Evolutionary conservation across 2,329 filamentous ascomycete species (phyloP), one percentile per base, ranked within the genome.

Genomic region (Sphaceloma murrayae): DNA sequence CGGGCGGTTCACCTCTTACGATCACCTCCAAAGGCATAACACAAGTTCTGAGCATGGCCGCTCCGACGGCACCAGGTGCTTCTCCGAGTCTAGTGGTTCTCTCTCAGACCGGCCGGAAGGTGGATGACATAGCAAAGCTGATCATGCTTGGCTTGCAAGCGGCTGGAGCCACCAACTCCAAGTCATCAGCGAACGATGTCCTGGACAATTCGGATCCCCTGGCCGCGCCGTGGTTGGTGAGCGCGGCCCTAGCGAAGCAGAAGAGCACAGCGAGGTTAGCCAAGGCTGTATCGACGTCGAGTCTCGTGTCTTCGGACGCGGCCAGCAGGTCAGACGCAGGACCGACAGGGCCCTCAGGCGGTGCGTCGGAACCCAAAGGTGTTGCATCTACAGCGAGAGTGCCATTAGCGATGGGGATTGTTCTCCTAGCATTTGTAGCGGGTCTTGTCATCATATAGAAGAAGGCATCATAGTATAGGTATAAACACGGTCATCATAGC

Each of bases 351-450:
- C n/a, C n/a, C n/a, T n/a, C 6, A 22, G 17, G 36, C 24, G 24
- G 24, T 11, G 24, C 24, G 6, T 18, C 36, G 7, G 16, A 4
- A 8, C 36, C 36, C 10, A 8, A 40, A 24, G 36, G 36, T 10
- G 21, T 19, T 29, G 36, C 36, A 40, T 40, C 36, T 11, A 22
- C 27, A 8, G 36, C 11, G 30, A 40, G 17, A 26, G 36, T 26
- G 30, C 36, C 36, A 40, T 30, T 40, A 40, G 36, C 36, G 36
- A 40, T 26, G 7, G 36, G 36, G n/a, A 22, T 14, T 5, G 27
- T 40, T 8, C 30, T 40, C n/a, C 19, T 40, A 5, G 17, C 26
- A 10, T 40, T 40, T 14, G 24, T 40, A 5, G 36, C 36, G 5
- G n/a, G 22, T n/a, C 13, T 30, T n/a, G 11, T 30, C 27, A 10